These are phyloP conservation scores for Quercus dentata DNA, from an alignment of 306 rosid species.

Conservation along the genomic window DNA sequence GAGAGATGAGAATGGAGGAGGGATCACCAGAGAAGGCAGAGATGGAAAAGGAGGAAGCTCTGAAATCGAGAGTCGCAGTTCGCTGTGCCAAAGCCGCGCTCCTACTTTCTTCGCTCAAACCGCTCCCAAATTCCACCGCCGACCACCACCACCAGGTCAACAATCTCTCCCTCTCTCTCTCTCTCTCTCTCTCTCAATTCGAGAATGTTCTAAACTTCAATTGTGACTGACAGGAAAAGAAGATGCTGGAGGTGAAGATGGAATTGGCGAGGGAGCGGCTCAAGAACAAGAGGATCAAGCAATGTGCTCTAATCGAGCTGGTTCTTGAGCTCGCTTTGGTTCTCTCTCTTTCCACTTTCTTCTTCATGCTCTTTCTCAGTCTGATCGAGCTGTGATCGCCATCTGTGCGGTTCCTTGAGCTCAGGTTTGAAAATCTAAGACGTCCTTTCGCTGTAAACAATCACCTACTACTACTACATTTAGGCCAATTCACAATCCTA, in stretches of 20 bases:
- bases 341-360: conserved; percentile 31
- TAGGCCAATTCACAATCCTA: no score
- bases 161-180: not conserved
- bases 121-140: conserved; percentile 3
- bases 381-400: conserved; percentile 4
- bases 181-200: not conserved
- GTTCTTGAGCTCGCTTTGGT: conserved; percentile 38
- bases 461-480: no score
- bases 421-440: no score
- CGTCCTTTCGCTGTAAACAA: no score
- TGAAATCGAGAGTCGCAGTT: conserved; percentile 24
- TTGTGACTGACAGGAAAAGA: conserved; percentile 24
- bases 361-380: conserved; percentile 22
- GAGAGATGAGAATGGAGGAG: conserved; percentile 12
- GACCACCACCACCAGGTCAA: conserved; percentile 16
- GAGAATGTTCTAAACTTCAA: not conserved
- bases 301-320: conserved; percentile 37
- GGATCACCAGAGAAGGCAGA: not conserved
- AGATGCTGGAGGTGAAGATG: conserved; percentile 44
- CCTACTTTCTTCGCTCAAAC: conserved; percentile 43
- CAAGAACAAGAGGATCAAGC: conserved; percentile 47
- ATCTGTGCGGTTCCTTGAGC: not conserved
- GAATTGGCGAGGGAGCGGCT: conserved; percentile 42
- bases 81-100: conserved; percentile 61
- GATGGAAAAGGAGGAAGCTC: conserved; percentile 27